phyloP scores from a whole-genome alignment of 805 yeast species.

The Middelhovenomyces tepae region DNA sequence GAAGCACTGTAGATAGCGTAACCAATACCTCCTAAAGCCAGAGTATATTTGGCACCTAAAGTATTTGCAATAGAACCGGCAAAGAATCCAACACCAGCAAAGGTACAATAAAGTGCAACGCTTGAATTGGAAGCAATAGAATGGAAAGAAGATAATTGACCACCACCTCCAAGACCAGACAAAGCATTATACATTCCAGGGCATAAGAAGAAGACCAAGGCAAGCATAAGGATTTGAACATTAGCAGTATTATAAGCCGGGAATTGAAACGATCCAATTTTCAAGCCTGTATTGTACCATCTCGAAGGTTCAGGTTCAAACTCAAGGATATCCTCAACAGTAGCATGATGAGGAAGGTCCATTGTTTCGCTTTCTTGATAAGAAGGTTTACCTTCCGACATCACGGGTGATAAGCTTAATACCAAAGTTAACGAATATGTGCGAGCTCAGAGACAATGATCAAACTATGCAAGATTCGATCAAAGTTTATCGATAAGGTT shows the following conservation, averaged over 20 bases:
- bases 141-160: constrained; percentile 21
- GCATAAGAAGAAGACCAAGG: constrained; percentile 41
- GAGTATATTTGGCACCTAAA: constrained; percentile 33
- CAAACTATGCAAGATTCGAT: too few relatives aligned
- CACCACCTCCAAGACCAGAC: constrained; percentile 43
- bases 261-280: constrained; percentile 20
- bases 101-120: constrained; percentile 46
- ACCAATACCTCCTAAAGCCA: constrained; percentile 38
- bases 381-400: too few relatives aligned
- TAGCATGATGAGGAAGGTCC: too few relatives aligned
- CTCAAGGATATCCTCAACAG: too few relatives aligned
- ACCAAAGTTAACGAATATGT: too few relatives aligned
- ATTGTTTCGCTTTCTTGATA: too few relatives aligned
- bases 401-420: too few relatives aligned
- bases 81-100: constrained; percentile 50
- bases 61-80: constrained; percentile 37
- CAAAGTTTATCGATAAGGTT: too few relatives aligned
- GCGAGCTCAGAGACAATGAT: too few relatives aligned
- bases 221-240: constrained; percentile 38
- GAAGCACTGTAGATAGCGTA: constrained; percentile 38
- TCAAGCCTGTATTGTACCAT: constrained; percentile 20
- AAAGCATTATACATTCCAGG: constrained; percentile 48
- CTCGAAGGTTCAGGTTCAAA: too few relatives aligned
- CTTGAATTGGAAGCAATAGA: constrained; percentile 38
- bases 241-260: constrained; percentile 33